Base-by-base conservation (phyloP, 179 eudicot genomes). In the Vitellaria paradoxa region DNA sequence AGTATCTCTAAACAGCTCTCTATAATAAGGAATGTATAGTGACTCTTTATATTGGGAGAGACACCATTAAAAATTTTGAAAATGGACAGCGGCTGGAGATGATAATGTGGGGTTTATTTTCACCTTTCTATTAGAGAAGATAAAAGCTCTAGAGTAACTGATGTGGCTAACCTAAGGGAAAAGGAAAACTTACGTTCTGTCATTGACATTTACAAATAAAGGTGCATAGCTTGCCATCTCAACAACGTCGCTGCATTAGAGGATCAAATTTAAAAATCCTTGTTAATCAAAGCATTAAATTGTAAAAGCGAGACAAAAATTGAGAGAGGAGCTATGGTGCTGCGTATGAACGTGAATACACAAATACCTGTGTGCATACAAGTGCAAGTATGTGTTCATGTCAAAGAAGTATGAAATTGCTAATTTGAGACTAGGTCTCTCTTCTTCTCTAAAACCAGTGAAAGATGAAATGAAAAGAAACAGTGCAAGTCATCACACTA, bases 171-270 rank as follows among this genome's bases (percentile, higher is more conserved):
- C 45, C 4, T 42, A 42, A 42, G 45, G 45, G 37, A 59, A 50
- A 42, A 61, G 72, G 8, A 74, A 65, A n/a, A 5, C 64, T 49
- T 87, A 92, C 97, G 79, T 76, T 80, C 91, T 88, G 83, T 96
- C 92, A 76, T 96, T 89, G 67, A 73, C 77, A 78, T 96, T 91
- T 75, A 90, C 97, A 78, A 91, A 93, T 55, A 96, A 87, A 40
- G 99, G 99, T 64, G 99, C 99, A 68, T 96, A 96, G 87, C 99
- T 91, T 23, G 98, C 98, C 98, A 96, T 90, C 76, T 85, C 87
- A 68, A 96, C 89, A 79, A 86, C 77, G 78, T 96, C 99, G 83
- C 99, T 96, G 96, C 89, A 84, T 62, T 59, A 42, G 60, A 23
- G 53, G 62, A 68, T 69, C 46, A 77, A 82, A 77, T 62, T 9